Percentiles rank a stretch among this genome's conserved stretches.
Conservation (phyloP, 148 eudicot species). For the Amaranthus cruentus region DNA sequence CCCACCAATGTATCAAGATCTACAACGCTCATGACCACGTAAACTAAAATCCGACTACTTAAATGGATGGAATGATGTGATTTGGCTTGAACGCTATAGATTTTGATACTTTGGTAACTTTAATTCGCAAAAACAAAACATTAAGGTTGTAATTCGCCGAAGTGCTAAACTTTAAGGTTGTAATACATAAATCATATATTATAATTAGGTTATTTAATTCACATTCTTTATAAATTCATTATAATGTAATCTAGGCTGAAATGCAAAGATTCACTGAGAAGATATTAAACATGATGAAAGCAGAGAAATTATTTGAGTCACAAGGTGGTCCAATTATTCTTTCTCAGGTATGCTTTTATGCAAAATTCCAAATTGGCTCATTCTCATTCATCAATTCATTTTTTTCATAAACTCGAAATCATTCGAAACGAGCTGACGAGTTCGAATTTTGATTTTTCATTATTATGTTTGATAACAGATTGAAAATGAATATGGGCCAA, state of each 20-base stretch:
- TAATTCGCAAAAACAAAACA: too few relatives aligned
- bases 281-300: slow-evolving; percentile 88
- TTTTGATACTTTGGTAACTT: too few relatives aligned
- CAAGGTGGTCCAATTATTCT: slow-evolving; percentile 93
- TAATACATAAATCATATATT: too few relatives aligned
- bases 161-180: too few relatives aligned
- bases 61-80: too few relatives aligned
- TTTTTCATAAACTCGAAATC: neutral
- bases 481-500: slow-evolving; percentile 93
- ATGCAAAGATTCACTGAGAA: slow-evolving; percentile 83
- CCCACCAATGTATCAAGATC: too few relatives aligned
- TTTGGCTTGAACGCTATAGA: too few relatives aligned
- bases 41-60: too few relatives aligned
- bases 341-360: slow-evolving; percentile 65
- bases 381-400: neutral
- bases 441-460: neutral
- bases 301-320: slow-evolving; percentile 64
- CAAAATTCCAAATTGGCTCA: neutral
- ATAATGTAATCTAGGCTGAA: slow-evolving; percentile 39
- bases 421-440: neutral
- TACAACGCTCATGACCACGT: too few relatives aligned
- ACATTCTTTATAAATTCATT: neutral
- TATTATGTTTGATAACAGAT: slow-evolving; percentile 43
- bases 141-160: too few relatives aligned
- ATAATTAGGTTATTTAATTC: neutral